Base-by-base conservation (phyloP, 148 eudicot species). In the Nepenthes mirabilis region DNA sequence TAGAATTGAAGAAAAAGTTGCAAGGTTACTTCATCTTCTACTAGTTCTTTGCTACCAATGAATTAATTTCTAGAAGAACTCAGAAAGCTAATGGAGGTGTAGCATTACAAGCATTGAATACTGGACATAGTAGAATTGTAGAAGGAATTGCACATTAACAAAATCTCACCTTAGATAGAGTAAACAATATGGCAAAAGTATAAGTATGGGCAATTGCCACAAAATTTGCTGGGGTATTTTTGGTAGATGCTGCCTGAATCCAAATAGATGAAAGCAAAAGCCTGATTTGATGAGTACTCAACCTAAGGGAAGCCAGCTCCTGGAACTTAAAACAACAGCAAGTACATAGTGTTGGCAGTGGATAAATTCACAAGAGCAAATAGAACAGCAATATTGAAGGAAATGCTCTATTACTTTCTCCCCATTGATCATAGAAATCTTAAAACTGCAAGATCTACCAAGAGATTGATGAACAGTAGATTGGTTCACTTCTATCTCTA, bases 241-340 rank as follows among this genome's bases (percentile, higher is more conserved):
- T 94, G 34, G 74, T 45, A 34, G 71, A 71, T 64, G 75, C 69
- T 64, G 87, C 90, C 72, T 89, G 97, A 76, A 82, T 79, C 97
- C 97, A 89, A 67, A 86, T 76, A 53, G 90, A 87, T 49, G 97
- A 86, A 68, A 89, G 94, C 74, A 89, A 68, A 62, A 86, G 90
- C 67, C 88, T 78, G 70, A 89, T 82, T 82, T 89, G 94, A 69
- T 89, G 94, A 59, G 86, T 80, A 71, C 97, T 89, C 70, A 89
- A 64, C 65, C 94, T 70, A 67, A 89, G 82, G 68, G 90, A 74
- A 64, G 76, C 72, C 66, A 61, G 62, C 58, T 80, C 90, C 97
- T 89, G 72, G n/a, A 68, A 43, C 23, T 23, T 23, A 23, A 23
- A 23, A 23, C 23, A 23, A 23, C 23, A 23, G 23, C 23, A 23